phyloP scores from a whole-genome alignment of 2,329 filamentous ascomycete species.

The Aureobasidium pullulans region DNA sequence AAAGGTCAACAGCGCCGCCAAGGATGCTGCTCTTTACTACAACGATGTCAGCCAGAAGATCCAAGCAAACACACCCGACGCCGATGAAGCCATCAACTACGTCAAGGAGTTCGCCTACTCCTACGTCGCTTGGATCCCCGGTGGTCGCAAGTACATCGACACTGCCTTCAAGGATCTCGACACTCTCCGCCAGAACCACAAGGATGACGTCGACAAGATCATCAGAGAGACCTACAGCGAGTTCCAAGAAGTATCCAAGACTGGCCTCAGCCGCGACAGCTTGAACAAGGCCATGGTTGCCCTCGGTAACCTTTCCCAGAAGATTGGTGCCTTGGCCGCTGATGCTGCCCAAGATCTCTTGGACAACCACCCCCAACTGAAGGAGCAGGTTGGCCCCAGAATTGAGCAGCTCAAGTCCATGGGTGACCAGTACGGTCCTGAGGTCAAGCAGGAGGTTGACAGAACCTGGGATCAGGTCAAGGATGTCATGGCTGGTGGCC shows the following conservation, averaged over 20 bases:
- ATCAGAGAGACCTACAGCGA: conserved; percentile 60
- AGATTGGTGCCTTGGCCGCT: conserved; percentile 54
- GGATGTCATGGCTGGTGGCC: conserved; percentile 55
- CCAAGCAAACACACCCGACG: conserved; percentile 49
- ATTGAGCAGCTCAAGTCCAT: conserved; percentile 63
- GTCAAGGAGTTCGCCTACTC: conserved; percentile 59
- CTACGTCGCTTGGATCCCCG: conserved; percentile 66
- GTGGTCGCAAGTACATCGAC: conserved; percentile 61
- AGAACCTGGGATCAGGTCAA: conserved; percentile 61
- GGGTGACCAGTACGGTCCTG: conserved; percentile 62
- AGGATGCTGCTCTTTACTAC: conserved; percentile 55
- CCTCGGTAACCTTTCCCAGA: conserved; percentile 44
- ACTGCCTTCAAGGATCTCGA: conserved; percentile 64
- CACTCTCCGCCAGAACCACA: conserved; percentile 58
- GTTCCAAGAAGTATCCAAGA: conserved; percentile 54
- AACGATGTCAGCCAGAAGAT: conserved; percentile 50
- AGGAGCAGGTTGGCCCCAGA: conserved; percentile 63
- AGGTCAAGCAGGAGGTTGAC: conserved; percentile 69
- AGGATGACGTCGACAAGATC: conserved; percentile 62
- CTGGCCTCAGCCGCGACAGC: conserved; percentile 56
- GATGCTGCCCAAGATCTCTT: conserved; percentile 59
- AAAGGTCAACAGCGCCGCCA: conserved; percentile 32
- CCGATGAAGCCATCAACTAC: conserved; percentile 58
- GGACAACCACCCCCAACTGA: conserved; percentile 65
- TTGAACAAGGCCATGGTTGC: conserved; percentile 55